These are phyloP conservation scores for Elsinoe perseae DNA, from an alignment of 2,329 filamentous ascomycete species.

Conservation along the genomic window DNA sequence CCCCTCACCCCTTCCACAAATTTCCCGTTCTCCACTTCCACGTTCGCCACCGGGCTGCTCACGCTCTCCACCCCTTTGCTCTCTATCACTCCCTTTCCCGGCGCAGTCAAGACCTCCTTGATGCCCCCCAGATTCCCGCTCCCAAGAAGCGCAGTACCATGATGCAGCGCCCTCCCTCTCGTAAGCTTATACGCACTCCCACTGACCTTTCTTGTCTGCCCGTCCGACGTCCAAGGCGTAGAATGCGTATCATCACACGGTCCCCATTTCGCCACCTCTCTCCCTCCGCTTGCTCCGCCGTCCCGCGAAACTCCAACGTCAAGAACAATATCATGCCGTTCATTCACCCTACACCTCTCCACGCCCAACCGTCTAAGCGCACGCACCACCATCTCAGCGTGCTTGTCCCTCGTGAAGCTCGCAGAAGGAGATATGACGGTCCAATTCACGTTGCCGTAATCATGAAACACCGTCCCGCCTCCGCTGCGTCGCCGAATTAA, in stretches of 20 bases:
- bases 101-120: slow-evolving; percentile 64
- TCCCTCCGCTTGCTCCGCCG: background rate
- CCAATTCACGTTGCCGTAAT: slow-evolving; percentile 89
- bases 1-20: slow-evolving; percentile 43
- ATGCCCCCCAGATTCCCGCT: slow-evolving; percentile 68
- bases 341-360: slow-evolving; percentile 64
- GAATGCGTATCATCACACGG: slow-evolving; percentile 35
- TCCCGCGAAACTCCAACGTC: slow-evolving; percentile 37
- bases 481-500: slow-evolving; percentile 81
- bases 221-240: slow-evolving; percentile 37
- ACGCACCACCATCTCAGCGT: slow-evolving; percentile 89
- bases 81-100: slow-evolving; percentile 65
- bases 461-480: slow-evolving; percentile 91
- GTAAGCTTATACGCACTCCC: slow-evolving; percentile 95
- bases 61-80: slow-evolving; percentile 88
- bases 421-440: slow-evolving; percentile 76
- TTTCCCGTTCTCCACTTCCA: slow-evolving; percentile 48
- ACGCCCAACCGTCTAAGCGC: slow-evolving; percentile 59
- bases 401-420: slow-evolving; percentile 72
- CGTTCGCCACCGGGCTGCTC: slow-evolving; percentile 73
- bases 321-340: slow-evolving; percentile 86
- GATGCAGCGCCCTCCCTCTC: slow-evolving; percentile 71
- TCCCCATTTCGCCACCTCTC: slow-evolving; percentile 15
- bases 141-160: slow-evolving; percentile 78
- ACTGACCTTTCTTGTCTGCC: slow-evolving; percentile 59